Evolutionary conservation across 768 basidiomycete species (phyloP).

Genomic region (Xanthoconium stramineum): DNA sequence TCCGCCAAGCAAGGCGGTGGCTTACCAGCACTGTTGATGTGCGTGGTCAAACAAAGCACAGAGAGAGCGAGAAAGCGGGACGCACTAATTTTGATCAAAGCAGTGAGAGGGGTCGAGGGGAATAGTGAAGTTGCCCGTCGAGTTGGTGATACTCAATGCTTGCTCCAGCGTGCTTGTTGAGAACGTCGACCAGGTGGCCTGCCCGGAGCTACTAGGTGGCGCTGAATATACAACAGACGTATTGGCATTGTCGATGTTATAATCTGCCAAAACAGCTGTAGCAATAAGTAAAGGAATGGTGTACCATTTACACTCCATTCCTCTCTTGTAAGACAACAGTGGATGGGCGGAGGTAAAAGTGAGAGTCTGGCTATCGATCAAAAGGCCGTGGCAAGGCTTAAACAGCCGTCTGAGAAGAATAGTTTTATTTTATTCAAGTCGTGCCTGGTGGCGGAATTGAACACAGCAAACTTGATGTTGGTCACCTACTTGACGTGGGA

Average conservation of each 20-base stretch:
- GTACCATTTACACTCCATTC: slow-evolving; percentile 6
- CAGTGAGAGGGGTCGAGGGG: slow-evolving; percentile 17
- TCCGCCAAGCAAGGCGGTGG: neutral
- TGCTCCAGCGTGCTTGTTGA: neutral
- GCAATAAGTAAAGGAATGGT: slow-evolving; percentile 11
- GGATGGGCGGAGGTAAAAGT: neutral
- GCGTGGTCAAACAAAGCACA: neutral
- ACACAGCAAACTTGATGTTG: slow-evolving; percentile 3
- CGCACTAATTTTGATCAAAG: slow-evolving; percentile 28
- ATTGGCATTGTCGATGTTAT: slow-evolving; percentile 24
- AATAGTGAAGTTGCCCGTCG: slow-evolving; percentile 19
- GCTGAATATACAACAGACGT: slow-evolving; percentile 18
- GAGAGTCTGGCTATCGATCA: neutral
- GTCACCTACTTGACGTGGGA: neutral
- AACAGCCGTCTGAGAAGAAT: neutral
- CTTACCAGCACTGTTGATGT: slow-evolving; percentile 19
- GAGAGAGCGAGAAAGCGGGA: neutral
- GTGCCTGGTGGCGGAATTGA: neutral
- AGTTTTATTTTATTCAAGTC: neutral
- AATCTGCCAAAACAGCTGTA: slow-evolving; percentile 18
- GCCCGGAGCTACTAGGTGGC: slow-evolving; percentile 12
- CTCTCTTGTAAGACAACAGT: neutral
- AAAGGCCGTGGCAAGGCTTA: neutral
- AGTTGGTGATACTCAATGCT: slow-evolving; percentile 8
- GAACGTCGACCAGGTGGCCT: slow-evolving; percentile 9